Evolutionary conservation across 768 basidiomycete genomes (phyloP).

Genomic region (Termitomyces sp.): DNA sequence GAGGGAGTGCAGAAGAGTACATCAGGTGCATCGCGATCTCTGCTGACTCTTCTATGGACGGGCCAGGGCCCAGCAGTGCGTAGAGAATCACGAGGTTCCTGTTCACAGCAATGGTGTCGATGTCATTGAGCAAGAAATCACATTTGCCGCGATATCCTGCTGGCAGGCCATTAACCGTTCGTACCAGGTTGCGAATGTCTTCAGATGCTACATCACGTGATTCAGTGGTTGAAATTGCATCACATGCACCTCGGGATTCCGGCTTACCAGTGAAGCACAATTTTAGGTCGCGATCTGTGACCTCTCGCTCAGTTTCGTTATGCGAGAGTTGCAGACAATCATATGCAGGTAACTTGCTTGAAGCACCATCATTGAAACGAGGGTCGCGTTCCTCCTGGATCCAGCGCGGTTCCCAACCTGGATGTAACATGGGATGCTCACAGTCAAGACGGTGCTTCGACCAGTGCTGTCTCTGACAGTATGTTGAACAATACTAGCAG

Average conservation of each 20-base stretch:
- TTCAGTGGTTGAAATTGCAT: not conserved
- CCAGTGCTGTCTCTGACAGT: constrained; percentile 31
- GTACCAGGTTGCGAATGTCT: constrained; percentile 29
- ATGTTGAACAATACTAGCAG: constrained; percentile 27
- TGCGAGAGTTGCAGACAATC: constrained; percentile 24
- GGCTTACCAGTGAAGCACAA: constrained; percentile 21
- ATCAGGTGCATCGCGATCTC: constrained; percentile 36
- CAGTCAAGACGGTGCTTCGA: constrained; percentile 28
- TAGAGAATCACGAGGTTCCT: constrained; percentile 35
- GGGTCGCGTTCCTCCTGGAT: constrained; percentile 23
- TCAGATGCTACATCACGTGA: constrained; percentile 19
- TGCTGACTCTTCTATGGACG: constrained; percentile 34
- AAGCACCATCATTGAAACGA: constrained; percentile 14
- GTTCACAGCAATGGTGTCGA: constrained; percentile 30
- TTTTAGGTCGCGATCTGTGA: constrained; percentile 21
- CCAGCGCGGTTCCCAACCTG: constrained; percentile 30
- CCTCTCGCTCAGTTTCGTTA: constrained; percentile 30
- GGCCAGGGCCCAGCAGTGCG: constrained; percentile 30
- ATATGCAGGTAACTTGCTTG: constrained; percentile 23
- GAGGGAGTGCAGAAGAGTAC: constrained; percentile 34
- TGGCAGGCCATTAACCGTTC: constrained; percentile 32
- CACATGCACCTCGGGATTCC: not conserved
- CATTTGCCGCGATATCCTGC: constrained; percentile 28
- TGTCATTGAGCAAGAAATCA: constrained; percentile 33
- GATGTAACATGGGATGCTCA: constrained; percentile 22